Base-by-base conservation (phyloP, 2,329 filamentous ascomycete genomes). In the Xylariaceae sp. region DNA sequence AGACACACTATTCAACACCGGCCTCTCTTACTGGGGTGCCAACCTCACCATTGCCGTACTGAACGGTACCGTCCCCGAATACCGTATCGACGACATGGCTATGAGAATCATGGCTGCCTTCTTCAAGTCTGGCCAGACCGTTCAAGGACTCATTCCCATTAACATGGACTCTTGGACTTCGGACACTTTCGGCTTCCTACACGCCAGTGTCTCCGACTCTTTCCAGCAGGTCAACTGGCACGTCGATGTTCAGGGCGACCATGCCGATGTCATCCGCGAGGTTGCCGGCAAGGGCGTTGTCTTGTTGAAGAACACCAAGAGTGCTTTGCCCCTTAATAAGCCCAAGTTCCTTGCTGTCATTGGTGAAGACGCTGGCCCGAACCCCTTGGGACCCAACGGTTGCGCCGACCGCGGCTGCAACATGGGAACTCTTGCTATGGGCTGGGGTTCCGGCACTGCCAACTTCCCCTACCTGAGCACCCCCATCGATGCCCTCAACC, bases 121-220 rank as follows among this genome's bases (percentile, higher is more conserved):
- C 67, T 87, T 85, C 74, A 86, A 87, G 71, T 81, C 85, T 39
- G 82, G 83, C 50, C 75, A 77, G 59, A 77, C 74, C 0, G 62
- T 83, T 2, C 66, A 71, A 46, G 52, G 52, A 3, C 70, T 77
- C 49, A 70, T 72, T 0, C 73, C 76, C 2, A 84, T 88, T 70
- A 97, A 91, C 77, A 96, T 96, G 73, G 86, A 87, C 64, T 90
- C 90, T 4, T 97, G 92, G 92, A 89, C 86, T 0, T 73, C 76
- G 1, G 85, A 92, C 63, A 91, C 88, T 0, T 87, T 81, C 62
- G 88, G 87, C 43, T 87, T 82, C 55, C 66, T 83, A 47, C 85
- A 96, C 67, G 77, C 71, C 49, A 80, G 79, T 7, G 86, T 81
- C 9, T 71, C 80, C 29, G 76, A 85, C 55, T 81, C 81, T 48